Conservation (phyloP, 23 red algal species). For the Gracilaria domingensis region DNA sequence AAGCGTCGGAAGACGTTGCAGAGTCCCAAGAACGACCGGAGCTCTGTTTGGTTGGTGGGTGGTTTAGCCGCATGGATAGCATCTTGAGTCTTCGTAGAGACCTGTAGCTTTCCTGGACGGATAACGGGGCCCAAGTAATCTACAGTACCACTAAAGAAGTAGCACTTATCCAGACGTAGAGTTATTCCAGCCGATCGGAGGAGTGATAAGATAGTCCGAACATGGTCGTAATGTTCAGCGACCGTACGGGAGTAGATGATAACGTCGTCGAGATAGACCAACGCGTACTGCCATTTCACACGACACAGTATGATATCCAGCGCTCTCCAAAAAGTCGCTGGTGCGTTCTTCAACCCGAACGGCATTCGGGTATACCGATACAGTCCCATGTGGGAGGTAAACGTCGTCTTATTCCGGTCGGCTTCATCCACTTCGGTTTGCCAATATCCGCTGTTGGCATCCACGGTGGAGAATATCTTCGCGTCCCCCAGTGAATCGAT, state of each 20-base stretch:
- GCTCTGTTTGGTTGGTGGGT: slow-evolving; percentile 22
- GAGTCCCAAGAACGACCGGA: slow-evolving; percentile 3
- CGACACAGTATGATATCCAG: slow-evolving; percentile 41
- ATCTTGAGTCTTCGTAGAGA: neutral
- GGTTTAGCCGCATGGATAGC: neutral
- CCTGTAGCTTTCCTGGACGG: neutral
- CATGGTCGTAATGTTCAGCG: neutral
- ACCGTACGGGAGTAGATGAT: slow-evolving; percentile 6
- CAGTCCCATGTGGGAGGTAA: slow-evolving; percentile 2
- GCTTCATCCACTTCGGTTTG: slow-evolving; percentile 9
- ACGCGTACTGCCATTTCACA: slow-evolving; percentile 22
- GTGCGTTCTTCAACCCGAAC: slow-evolving; percentile 22
- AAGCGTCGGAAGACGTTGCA: slow-evolving; percentile 16
- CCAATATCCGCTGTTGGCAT: slow-evolving; percentile 32
- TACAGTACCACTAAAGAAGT: neutral
- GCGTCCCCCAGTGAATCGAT: slow-evolving; percentile 24
- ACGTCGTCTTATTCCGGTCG: slow-evolving; percentile 21
- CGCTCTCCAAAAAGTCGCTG: slow-evolving; percentile 13
- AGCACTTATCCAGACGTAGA: neutral
- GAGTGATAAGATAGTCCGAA: neutral
- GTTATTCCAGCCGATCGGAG: neutral
- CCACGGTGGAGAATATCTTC: slow-evolving; percentile 23
- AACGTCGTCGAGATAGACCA: slow-evolving; percentile 21
- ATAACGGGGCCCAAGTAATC: slow-evolving; percentile 15
- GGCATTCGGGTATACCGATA: neutral